Conservation (phyloP, 805 yeast species). For the Ascoidea tarda region DNA sequence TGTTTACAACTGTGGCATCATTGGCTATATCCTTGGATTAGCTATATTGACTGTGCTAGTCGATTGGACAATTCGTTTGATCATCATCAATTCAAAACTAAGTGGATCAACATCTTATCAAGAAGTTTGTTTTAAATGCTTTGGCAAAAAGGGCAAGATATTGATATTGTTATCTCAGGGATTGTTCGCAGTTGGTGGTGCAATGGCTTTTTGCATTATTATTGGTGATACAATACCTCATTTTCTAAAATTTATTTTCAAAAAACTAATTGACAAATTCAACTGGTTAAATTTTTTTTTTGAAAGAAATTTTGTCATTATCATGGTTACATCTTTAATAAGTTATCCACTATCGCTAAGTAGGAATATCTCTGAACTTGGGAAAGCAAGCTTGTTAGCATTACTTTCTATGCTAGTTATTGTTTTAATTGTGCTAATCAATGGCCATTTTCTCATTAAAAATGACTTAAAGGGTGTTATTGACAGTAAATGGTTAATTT, state of each 20-base stretch:
- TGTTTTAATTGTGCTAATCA: conserved; percentile 52
- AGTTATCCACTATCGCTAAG: conserved; percentile 77
- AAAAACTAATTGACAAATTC: conserved; percentile 22
- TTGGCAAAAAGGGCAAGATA: conserved; percentile 59
- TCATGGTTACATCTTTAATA: conserved; percentile 51
- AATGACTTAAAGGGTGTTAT: conserved; percentile 10
- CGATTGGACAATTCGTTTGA: conserved; percentile 78
- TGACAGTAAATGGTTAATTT: conserved; percentile 14
- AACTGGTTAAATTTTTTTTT: conserved; percentile 39
- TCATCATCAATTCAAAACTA: conserved; percentile 69
- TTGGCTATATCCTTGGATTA: conserved; percentile 57
- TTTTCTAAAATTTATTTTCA: conserved; percentile 57
- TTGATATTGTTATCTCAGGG: conserved; percentile 66
- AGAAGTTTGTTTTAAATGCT: conserved; percentile 68
- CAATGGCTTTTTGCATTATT: conserved; percentile 86
- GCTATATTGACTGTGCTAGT: conserved; percentile 50
- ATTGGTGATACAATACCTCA: conserved; percentile 94
- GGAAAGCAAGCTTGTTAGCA: conserved; percentile 80
- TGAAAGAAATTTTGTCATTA: conserved; percentile 56
- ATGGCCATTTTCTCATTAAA: conserved; percentile 28
- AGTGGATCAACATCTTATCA: conserved; percentile 72
- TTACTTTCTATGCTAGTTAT: conserved; percentile 73
- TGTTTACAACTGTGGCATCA: conserved; percentile 61
- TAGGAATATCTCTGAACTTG: conserved; percentile 69
- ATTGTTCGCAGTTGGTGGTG: conserved; percentile 86